phyloP scores from a whole-genome alignment of 495 filamentous ascomycete species.

The Xanthoparmelia taractica region DNA sequence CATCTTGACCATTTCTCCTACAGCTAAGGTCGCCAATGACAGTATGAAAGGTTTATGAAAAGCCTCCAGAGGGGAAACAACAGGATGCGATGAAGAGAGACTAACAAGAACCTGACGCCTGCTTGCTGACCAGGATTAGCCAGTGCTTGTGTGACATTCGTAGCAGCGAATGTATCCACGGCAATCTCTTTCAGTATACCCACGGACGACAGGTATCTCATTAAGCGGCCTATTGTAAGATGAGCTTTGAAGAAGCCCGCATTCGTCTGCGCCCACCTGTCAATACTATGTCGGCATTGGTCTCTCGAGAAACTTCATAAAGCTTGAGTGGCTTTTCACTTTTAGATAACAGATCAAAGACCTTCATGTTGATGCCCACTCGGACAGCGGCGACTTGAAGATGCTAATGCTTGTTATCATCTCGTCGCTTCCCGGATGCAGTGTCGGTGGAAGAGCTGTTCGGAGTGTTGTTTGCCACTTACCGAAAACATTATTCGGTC shows the following conservation, averaged over 20 bases:
- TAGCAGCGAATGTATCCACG: background rate
- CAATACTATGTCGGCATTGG: background rate
- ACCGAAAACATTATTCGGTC: background rate
- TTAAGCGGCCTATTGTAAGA: background rate
- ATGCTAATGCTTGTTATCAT: background rate
- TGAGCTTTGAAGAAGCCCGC: background rate
- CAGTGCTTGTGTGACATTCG: conserved; percentile 1
- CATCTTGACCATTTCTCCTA: too few species aligned
- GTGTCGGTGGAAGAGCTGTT: background rate
- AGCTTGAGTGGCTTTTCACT: background rate
- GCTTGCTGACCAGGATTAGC: conserved; percentile 3
- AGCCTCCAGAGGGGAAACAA: background rate
- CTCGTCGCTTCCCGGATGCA: background rate
- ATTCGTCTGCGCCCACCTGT: background rate
- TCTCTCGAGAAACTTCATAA: background rate
- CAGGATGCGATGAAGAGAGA: background rate
- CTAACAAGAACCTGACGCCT: background rate
- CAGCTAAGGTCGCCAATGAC: too few species aligned
- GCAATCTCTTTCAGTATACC: background rate
- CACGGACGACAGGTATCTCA: background rate
- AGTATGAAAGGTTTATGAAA: background rate
- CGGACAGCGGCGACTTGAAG: background rate
- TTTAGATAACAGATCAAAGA: background rate
- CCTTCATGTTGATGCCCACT: background rate
- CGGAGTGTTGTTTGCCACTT: background rate